Percentiles rank a stretch among this genome's conserved stretches.
These are phyloP conservation scores for Phyllosticta citribraziliensis DNA, from an alignment of 2,329 filamentous ascomycete species.

Conservation along the genomic window DNA sequence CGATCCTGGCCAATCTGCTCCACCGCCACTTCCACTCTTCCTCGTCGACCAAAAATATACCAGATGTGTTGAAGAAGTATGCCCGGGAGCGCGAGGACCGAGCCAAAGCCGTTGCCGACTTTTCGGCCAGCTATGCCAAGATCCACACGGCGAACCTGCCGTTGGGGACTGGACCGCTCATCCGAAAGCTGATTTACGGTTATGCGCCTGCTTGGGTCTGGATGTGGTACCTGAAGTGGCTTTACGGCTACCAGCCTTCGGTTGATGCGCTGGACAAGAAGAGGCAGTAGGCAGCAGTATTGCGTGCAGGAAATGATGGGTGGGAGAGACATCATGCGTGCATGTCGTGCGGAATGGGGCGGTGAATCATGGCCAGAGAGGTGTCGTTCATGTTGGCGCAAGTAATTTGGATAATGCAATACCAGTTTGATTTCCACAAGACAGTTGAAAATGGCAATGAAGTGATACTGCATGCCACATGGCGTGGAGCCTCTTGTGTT, in stretches of 20 bases:
- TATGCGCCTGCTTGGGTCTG: slow-evolving; percentile 3
- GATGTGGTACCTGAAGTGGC: slow-evolving; percentile 1
- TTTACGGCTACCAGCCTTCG: background rate
- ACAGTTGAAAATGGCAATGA: background rate
- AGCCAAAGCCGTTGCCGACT: slow-evolving; percentile 5
- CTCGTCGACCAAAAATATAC: background rate
- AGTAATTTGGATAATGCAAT: background rate
- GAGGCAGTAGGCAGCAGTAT: background rate
- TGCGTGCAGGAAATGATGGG: background rate
- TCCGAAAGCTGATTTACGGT: slow-evolving; percentile 7
- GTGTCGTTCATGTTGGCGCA: background rate
- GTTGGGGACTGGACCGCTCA: slow-evolving; percentile 6
- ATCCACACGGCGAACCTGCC: slow-evolving; percentile 7
- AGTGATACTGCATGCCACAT: background rate
- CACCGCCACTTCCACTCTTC: background rate
- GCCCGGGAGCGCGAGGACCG: background rate
- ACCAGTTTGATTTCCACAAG: background rate
- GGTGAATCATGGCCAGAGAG: background rate
- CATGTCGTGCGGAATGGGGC: background rate
- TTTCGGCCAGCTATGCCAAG: slow-evolving; percentile 8
- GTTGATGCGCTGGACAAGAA: background rate
- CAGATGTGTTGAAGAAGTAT: background rate
- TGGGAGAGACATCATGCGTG: background rate
- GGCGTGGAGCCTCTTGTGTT: too few relatives aligned
- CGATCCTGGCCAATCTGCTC: slow-evolving; percentile 9